Conservation (phyloP, 2,329 filamentous ascomycete genomes). For the Metarhizium anisopliae region DNA sequence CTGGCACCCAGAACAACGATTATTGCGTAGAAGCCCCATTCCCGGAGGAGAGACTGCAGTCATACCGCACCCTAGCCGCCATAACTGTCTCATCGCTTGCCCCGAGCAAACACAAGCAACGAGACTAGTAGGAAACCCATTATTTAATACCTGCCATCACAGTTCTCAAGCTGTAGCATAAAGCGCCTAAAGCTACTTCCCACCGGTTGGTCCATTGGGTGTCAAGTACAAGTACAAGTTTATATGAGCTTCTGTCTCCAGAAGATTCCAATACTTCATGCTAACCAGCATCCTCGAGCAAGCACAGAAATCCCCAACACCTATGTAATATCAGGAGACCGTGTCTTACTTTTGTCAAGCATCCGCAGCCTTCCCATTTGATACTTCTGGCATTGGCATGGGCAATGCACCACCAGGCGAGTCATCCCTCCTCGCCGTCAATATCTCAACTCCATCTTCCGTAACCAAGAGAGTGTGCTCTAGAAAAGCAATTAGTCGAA, state of each 20-base stretch:
- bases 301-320: neutral
- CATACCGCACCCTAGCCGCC: no score
- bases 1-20: no score
- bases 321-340: no score
- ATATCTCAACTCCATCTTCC: conserved; percentile 69
- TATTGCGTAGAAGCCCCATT: no score
- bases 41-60: no score
- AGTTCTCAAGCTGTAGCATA: no score
- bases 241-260: neutral
- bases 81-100: no score
- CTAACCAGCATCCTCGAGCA: neutral
- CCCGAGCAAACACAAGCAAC: no score
- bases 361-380: conserved; percentile 6
- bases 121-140: no score
- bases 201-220: neutral
- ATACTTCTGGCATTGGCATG: conserved; percentile 33
- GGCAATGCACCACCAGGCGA: conserved; percentile 67
- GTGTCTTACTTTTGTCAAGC: neutral
- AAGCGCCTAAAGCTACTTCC: no score
- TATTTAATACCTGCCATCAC: no score
- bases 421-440: conserved; percentile 63
- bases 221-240: neutral
- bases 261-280: neutral
- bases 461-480: conserved; percentile 82
- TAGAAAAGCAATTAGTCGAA: conserved; percentile 14